These are phyloP conservation scores for Aspergillus ustus DNA, from an alignment of 2,329 filamentous ascomycete species.

Conservation along the genomic window DNA sequence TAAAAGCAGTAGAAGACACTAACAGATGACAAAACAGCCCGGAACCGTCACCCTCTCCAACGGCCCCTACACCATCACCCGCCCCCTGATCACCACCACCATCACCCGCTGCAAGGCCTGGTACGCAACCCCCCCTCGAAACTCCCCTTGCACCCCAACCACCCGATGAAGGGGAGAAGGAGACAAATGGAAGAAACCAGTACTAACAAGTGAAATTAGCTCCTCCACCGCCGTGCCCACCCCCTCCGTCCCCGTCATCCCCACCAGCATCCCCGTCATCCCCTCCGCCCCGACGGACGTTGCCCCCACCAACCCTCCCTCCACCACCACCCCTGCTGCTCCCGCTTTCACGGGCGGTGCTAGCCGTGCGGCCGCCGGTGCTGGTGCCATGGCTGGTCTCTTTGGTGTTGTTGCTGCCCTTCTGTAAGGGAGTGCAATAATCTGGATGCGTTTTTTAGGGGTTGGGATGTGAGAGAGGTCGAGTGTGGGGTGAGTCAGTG, in stretches of 20 bases:
- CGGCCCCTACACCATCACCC: slow-evolving; percentile 70
- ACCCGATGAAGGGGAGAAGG: no score
- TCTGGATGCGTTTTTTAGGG: background rate
- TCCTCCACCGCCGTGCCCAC: slow-evolving; percentile 28
- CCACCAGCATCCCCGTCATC: slow-evolving; percentile 21
- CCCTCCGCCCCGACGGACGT: slow-evolving; percentile 18
- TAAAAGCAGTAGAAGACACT: background rate
- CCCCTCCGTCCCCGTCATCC: slow-evolving; percentile 24
- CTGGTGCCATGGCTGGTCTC: slow-evolving; percentile 56
- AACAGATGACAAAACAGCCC: slow-evolving; percentile 48
- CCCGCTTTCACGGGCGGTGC: slow-evolving; percentile 57
- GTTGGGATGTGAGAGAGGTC: background rate
- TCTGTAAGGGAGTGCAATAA: slow-evolving; percentile 39
- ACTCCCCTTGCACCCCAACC: background rate
- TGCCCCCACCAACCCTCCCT: slow-evolving; percentile 9
- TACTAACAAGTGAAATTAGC: slow-evolving; percentile 21
- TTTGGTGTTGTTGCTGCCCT: slow-evolving; percentile 56
- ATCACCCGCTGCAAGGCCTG: slow-evolving; percentile 52
- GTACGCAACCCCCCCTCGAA: slow-evolving; percentile 30
- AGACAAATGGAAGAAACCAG: no score
- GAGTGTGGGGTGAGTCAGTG: background rate
- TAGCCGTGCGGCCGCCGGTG: slow-evolving; percentile 51
- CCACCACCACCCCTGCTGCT: slow-evolving; percentile 34
- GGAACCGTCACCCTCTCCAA: slow-evolving; percentile 73
- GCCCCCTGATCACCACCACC: slow-evolving; percentile 58